These are phyloP conservation scores for Trametes coccinea DNA, from an alignment of 768 basidiomycete species.

Conservation along the genomic window DNA sequence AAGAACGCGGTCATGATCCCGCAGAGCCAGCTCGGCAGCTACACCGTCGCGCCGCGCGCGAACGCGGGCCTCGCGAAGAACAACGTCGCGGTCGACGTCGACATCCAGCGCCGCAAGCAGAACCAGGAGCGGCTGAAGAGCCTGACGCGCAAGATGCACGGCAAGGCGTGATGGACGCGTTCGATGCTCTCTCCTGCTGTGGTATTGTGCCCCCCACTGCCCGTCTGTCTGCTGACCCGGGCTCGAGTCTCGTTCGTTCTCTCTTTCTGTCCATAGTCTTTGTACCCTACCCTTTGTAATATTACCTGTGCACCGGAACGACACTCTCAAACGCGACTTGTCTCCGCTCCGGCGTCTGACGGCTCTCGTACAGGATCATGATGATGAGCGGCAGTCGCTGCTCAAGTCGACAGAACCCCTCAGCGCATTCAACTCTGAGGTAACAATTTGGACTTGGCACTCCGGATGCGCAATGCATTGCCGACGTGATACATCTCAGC, in stretches of 20 bases:
- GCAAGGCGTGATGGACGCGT: constrained; percentile 16
- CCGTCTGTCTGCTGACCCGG: too few relatives aligned
- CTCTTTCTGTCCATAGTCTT: not conserved
- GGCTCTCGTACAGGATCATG: too few relatives aligned
- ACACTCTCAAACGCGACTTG: too few relatives aligned
- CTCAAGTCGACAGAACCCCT: too few relatives aligned
- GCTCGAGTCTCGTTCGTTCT: not conserved
- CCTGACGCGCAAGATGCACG: constrained; percentile 53
- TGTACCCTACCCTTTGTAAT: constrained; percentile 3
- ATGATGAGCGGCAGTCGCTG: too few relatives aligned
- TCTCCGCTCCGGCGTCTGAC: too few relatives aligned
- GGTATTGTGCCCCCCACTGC: too few relatives aligned
- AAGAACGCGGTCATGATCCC: constrained; percentile 87
- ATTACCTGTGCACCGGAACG: too few relatives aligned
- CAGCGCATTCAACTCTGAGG: too few relatives aligned
- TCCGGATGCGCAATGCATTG: too few relatives aligned
- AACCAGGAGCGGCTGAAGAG: constrained; percentile 72
- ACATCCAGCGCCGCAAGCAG: constrained; percentile 71
- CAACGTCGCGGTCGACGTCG: constrained; percentile 66
- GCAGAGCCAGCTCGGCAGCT: constrained; percentile 69
- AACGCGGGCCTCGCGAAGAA: constrained; percentile 53
- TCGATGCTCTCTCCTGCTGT: not conserved
- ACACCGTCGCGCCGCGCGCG: constrained; percentile 72
- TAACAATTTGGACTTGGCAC: too few relatives aligned
- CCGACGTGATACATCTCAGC: too few relatives aligned